Percentiles rank a stretch among this genome's conserved stretches.
phyloP scores from a whole-genome alignment of 2,329 filamentous ascomycete species.

The Nemania sp. region DNA sequence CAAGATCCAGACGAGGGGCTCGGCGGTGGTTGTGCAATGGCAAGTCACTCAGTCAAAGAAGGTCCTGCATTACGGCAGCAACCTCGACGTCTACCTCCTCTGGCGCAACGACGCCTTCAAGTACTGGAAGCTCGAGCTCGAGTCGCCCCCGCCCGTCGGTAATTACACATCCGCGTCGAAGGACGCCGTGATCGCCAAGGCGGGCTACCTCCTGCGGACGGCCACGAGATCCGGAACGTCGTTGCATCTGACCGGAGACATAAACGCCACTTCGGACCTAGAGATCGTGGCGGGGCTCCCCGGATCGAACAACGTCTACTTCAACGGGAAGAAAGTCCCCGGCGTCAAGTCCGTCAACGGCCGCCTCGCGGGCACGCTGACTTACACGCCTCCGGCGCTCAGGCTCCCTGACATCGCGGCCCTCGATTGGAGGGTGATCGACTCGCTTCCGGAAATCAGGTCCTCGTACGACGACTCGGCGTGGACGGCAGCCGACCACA shows the following conservation, averaged over 20 bases:
- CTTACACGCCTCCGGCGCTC: conserved; percentile 39
- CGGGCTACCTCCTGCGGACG: conserved; percentile 66
- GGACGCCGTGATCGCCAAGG: conserved; percentile 61
- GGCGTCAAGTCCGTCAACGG: conserved; percentile 42
- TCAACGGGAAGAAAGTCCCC: conserved; percentile 57
- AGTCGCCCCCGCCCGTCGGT: conserved; percentile 43
- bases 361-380: conserved; percentile 36
- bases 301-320: conserved; percentile 52
- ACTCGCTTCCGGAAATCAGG: conserved; percentile 72
- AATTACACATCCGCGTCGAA: conserved; percentile 35
- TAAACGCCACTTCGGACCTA: conserved; percentile 70
- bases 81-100: conserved; percentile 60
- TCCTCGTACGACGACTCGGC: conserved; percentile 67
- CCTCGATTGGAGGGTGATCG: conserved; percentile 69
- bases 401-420: conserved; percentile 60
- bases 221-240: conserved; percentile 59
- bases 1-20: conserved; percentile 21
- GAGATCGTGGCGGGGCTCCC: conserved; percentile 69
- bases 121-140: conserved; percentile 67
- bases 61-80: conserved; percentile 53
- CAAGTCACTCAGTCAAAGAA: conserved; percentile 57
- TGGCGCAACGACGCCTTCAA: conserved; percentile 68
- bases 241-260: conserved; percentile 69
- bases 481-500: conserved; percentile 63
- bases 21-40: conserved; percentile 46